These are phyloP conservation scores for Discostella pseudostelligera DNA, from an alignment of 108 stramenopile genomes.

Conservation along the genomic window DNA sequence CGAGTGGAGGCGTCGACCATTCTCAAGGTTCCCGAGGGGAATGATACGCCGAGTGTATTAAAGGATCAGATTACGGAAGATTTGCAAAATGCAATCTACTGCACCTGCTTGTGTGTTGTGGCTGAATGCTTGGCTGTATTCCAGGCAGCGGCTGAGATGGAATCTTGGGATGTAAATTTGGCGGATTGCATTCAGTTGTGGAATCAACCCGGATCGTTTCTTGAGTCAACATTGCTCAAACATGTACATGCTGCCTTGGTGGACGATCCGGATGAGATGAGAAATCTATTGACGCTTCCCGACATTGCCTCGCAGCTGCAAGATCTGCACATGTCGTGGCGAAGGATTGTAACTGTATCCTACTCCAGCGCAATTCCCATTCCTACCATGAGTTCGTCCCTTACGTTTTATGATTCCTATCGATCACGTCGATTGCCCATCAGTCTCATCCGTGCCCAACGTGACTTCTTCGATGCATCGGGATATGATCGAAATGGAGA, in stretches of 20 bases:
- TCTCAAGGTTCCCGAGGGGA: conserved; percentile 57
- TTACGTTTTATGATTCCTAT: conserved; percentile 91
- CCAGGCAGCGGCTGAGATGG: conserved; percentile 69
- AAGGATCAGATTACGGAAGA: conserved; percentile 83
- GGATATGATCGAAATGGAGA: conserved; percentile 78
- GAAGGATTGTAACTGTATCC: conserved; percentile 82
- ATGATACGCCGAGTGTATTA: conserved; percentile 59
- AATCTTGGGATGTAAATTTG: conserved; percentile 83
- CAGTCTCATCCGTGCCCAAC: conserved; percentile 89
- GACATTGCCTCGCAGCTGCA: conserved; percentile 67
- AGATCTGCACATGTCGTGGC: conserved; percentile 68
- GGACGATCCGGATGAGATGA: conserved; percentile 47
- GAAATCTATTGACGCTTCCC: conserved; percentile 83
- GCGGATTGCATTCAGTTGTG: conserved; percentile 86
- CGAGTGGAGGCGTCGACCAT: conserved; percentile 61
- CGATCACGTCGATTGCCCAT: conserved; percentile 75
- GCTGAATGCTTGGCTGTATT: conserved; percentile 92
- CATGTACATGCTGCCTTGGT: conserved; percentile 74
- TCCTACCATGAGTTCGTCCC: conserved; percentile 81
- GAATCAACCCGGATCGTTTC: conserved; percentile 91
- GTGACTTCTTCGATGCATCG: conserved; percentile 95
- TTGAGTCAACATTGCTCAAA: conserved; percentile 81
- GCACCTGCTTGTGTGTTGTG: conserved; percentile 88
- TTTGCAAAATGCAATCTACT: conserved; percentile 83
- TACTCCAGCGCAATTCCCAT: conserved; percentile 80